These are phyloP conservation scores for Dryas alaskensis DNA, from an alignment of 306 rosid species.

Conservation along the genomic window DNA sequence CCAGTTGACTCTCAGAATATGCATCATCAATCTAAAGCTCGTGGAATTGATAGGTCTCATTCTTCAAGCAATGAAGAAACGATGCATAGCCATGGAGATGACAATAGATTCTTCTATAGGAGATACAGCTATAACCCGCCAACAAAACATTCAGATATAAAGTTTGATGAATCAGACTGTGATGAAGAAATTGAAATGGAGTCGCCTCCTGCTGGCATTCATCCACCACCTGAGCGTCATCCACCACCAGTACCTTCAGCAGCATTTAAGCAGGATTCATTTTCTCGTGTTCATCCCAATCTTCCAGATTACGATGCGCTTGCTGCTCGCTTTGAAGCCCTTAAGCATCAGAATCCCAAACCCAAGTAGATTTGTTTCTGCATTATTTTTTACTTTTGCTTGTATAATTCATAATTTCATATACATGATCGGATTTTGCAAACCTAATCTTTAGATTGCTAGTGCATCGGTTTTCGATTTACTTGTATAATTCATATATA, in stretches of 20 bases:
- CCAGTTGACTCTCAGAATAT: constrained; percentile 26
- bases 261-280: constrained; percentile 32
- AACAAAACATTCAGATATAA: constrained; percentile 53
- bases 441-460: background rate
- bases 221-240: constrained; percentile 50
- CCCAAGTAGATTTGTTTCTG: background rate
- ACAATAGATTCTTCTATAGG: constrained; percentile 37
- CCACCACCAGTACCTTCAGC: constrained; percentile 60
- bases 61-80: constrained; percentile 34
- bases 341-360: constrained; percentile 58
- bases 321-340: constrained; percentile 85
- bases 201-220: constrained; percentile 32
- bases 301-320: constrained; percentile 84
- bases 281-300: constrained; percentile 65
- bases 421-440: background rate
- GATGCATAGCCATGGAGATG: constrained; percentile 26
- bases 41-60: constrained; percentile 44
- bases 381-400: background rate
- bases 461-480: background rate
- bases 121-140: constrained; percentile 69
- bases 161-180: constrained; percentile 77
- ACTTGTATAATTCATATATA: constrained; percentile 9
- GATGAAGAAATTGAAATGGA: constrained; percentile 72
- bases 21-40: constrained; percentile 32
- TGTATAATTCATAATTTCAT: constrained; percentile 16